phyloP scores from a whole-genome alignment of 2,329 filamentous ascomycete genomes.

The Penicillium crustosum region DNA sequence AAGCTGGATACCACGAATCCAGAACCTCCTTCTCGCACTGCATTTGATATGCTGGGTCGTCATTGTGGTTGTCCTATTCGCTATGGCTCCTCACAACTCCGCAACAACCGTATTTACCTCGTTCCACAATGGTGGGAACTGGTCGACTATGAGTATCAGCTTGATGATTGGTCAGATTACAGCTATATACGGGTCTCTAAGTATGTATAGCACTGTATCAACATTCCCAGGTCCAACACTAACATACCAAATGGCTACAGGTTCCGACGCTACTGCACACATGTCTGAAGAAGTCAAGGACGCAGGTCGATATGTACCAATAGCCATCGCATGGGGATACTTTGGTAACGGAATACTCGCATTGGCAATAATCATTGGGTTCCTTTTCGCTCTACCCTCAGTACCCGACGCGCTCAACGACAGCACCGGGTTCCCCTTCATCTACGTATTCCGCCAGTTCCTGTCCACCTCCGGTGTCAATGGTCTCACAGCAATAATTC shows the following conservation, averaged over 20 bases:
- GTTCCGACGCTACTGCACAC: conserved; percentile 34
- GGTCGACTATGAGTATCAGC: conserved; percentile 37
- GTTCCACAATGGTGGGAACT: conserved; percentile 42
- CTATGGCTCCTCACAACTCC: conserved; percentile 33
- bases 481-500: conserved; percentile 43
- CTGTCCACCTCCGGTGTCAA: conserved; percentile 28
- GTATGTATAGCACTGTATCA: conserved; percentile 9
- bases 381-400: conserved; percentile 40
- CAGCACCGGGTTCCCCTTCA: conserved; percentile 47
- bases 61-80: conserved; percentile 33
- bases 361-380: conserved; percentile 47
- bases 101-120: conserved; percentile 36
- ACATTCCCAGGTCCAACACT: background rate
- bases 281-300: conserved; percentile 53
- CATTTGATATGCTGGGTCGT: conserved; percentile 42
- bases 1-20: conserved; percentile 36
- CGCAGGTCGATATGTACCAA: conserved; percentile 47
- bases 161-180: conserved; percentile 41
- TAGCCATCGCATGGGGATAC: conserved; percentile 48
- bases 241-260: conserved; percentile 10
- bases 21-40: conserved; percentile 40
- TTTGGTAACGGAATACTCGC: conserved; percentile 48
- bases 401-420: conserved; percentile 40
- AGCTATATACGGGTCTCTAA: conserved; percentile 32
- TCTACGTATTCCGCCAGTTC: conserved; percentile 47